Base-by-base conservation (phyloP, 2,329 filamentous ascomycete genomes). In the Colletotrichum sp. region DNA sequence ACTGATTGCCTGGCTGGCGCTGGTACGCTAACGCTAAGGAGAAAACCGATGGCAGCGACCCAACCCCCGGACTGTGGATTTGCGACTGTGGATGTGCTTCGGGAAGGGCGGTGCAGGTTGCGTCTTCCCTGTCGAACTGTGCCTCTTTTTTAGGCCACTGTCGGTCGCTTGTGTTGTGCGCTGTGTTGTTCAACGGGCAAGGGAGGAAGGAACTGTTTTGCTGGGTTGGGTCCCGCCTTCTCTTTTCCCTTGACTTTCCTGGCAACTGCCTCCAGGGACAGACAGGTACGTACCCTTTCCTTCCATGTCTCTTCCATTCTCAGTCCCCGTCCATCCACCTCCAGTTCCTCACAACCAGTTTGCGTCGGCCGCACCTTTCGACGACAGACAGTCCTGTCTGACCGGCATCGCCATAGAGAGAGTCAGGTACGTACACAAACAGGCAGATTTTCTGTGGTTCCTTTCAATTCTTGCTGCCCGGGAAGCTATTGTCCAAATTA, bases 51-150 rank as follows among this genome's bases (percentile, higher is more conserved):
- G 44, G 44, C 44, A 49, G 44, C 18, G n/a, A 44, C 21, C 62
- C 62, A 24, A 39, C 26, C 57, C 57, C 57, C 57, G 32, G 66
- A 60, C 66, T 36, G 64, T 55, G 26, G 44, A 67, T 24, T 39
- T 30, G 49, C 21, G n/a, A 55, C 32, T 62, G 57, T 70, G 68
- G 55, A 62, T 71, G 73, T 8, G 8, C 36, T 62, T 64, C 59
- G 65, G 70, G 59, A 60, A 65, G 72, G 72, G 72, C 63, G 68
- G 72, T 75, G 72, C 68, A 71, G 49, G 67, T 24, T 66, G 72
- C 30, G 34, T 49, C 39, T 60, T 64, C 63, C 63, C 63, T 55
- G 44, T 49, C 44, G 44, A 49, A 49, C 44, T 21, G 67, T 44
- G 62, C 66, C 60, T 70, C 36, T 32, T 44, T 49, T 75, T 39